Evolutionary conservation across 495 filamentous ascomycete species (phyloP).

Genomic region (Paragyromitra xinjiangensis): DNA sequence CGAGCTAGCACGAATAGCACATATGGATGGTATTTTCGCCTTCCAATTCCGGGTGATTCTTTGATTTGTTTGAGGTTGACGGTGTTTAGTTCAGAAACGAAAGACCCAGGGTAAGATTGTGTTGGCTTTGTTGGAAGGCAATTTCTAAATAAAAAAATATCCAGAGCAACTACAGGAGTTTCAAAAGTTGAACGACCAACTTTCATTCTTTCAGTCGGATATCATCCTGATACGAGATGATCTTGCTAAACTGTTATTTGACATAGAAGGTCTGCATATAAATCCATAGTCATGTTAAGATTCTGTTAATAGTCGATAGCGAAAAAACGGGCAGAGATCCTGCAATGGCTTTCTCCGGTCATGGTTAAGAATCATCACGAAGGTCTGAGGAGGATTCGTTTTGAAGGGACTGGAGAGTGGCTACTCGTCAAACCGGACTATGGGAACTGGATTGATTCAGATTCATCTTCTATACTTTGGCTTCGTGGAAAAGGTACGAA

Average conservation of each 20-base stretch:
- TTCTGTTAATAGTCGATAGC: not conserved
- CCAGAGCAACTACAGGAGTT: not conserved
- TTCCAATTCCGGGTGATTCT: no score
- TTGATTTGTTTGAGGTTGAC: not conserved
- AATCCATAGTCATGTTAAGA: not conserved
- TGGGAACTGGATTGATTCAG: not conserved
- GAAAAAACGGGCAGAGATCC: not conserved
- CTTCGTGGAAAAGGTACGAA: conserved; percentile 26
- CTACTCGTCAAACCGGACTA: not conserved
- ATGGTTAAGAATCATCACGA: conserved; percentile 4
- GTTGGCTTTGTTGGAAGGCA: not conserved
- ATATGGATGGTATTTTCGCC: conserved; percentile 8
- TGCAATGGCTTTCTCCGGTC: conserved; percentile 11
- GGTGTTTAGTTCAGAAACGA: not conserved
- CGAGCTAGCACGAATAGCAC: conserved; percentile 8
- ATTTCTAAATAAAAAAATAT: not conserved
- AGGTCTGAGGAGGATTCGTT: conserved; percentile 3
- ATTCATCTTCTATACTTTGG: conserved; percentile 19
- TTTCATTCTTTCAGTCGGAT: not conserved
- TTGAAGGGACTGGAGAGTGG: conserved; percentile 16
- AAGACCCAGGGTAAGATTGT: not conserved
- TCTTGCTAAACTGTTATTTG: not conserved
- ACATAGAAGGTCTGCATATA: not conserved
- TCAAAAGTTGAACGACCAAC: conserved; percentile 4
- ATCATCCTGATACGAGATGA: not conserved